Conservation (phyloP, 1,284 basidiomycete genomes). For the Xerocomus minutiporus region DNA sequence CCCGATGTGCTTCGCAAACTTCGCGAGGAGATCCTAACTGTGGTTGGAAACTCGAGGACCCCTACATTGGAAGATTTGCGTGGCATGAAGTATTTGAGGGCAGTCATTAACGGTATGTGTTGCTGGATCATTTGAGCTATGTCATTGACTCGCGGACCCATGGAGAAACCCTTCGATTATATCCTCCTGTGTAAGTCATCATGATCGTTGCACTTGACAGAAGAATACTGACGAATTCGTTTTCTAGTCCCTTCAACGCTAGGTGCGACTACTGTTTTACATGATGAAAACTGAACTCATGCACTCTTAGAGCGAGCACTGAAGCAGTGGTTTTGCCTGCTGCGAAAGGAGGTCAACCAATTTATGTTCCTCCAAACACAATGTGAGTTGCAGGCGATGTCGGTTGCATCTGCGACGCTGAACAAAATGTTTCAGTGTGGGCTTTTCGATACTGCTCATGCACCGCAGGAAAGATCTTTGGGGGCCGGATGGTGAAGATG, state of each 20-base stretch:
- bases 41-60: conserved; percentile 40
- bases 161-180: conserved; percentile 57
- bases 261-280: conserved; percentile 17
- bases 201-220: background rate
- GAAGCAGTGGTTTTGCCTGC: conserved; percentile 42
- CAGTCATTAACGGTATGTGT: conserved; percentile 53
- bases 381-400: conserved; percentile 31
- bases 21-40: conserved; percentile 50
- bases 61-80: conserved; percentile 52
- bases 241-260: conserved; percentile 33
- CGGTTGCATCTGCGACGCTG: conserved; percentile 22
- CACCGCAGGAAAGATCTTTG: conserved; percentile 37
- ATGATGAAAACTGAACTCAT: background rate
- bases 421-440: conserved; percentile 18
- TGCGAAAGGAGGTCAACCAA: conserved; percentile 29
- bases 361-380: conserved; percentile 37
- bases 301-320: conserved; percentile 37
- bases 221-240: conserved; percentile 6
- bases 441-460: conserved; percentile 34
- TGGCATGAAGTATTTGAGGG: conserved; percentile 56
- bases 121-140: background rate
- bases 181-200: conserved; percentile 51
- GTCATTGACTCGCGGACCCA: background rate
- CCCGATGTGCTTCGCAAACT: conserved; percentile 44
- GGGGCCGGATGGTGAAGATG: conserved; percentile 35